Evolutionary conservation across 2,329 filamentous ascomycete species (phyloP), one percentile per base, ranked within the genome.

Genomic region (Fusarium xyrophilum): DNA sequence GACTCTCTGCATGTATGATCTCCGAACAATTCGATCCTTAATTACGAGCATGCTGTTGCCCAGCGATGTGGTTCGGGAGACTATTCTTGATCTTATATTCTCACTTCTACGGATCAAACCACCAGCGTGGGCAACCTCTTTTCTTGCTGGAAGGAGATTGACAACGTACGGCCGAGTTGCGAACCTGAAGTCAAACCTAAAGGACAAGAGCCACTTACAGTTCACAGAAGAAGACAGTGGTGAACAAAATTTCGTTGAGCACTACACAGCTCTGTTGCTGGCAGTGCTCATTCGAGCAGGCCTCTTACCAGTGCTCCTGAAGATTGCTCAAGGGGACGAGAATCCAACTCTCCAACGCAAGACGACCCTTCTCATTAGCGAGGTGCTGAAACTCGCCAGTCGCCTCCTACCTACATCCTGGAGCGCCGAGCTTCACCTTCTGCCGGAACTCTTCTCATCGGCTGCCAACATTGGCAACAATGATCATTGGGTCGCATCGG

Each of bases 131-230:
- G 96, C 96, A 11, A 94, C 93, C 0, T 96, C 95, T 1, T 99
- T 97, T 77, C 86, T 99, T 47, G 96, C 96, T 36, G 96, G 96
- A 11, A 88, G 96, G 69, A 86, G 96, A 63, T 83, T 99, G 47
- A 99, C 96, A 1, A 99, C 96, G 0, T 99, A 99, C 77, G 95
- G 94, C n/a, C 88, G 96, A 73, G 94, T 98, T 38, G 89, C 93
- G 11, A 96, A 93, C 64, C 82, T 98, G 53, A 93, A 92, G 70
- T 84, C 89, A 30, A 79, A 80, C 11, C 77, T 75, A 17, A 86
- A 85, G 64, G 80, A 81, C 25, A 76, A 83, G 44, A 82, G 85
- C 25, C 76, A 82, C 11, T 83, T 83, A 60, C 79, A 85, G 38
- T 85, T 87, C 35, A 82, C 85, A 23, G 88, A 92, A 42, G 91